These are phyloP conservation scores for Backusella psychrophila DNA, from an alignment of 192 early-diverging fungal genomes.

Conservation along the genomic window DNA sequence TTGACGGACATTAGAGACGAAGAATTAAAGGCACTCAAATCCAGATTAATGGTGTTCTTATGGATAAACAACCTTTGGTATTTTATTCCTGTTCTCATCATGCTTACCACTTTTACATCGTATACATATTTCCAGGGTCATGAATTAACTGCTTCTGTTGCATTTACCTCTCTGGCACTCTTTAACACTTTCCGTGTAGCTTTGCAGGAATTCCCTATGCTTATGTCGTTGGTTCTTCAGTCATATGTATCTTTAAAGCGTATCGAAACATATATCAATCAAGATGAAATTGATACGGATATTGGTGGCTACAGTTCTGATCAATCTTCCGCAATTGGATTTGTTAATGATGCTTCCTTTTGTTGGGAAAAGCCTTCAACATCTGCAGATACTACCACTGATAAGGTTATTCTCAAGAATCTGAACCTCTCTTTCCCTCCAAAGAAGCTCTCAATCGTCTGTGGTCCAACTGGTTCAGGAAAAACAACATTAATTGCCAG, in stretches of 20 bases:
- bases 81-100: slow-evolving; percentile 57
- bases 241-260: slow-evolving; percentile 63
- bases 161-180: slow-evolving; percentile 68
- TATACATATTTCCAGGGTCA: slow-evolving; percentile 58
- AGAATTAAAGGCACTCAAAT: slow-evolving; percentile 56
- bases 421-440: too few relatives aligned
- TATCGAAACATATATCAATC: slow-evolving; percentile 70
- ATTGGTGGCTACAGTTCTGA: not conserved
- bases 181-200: slow-evolving; percentile 64
- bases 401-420: too few relatives aligned
- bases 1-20: slow-evolving; percentile 59
- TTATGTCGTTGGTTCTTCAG: slow-evolving; percentile 56
- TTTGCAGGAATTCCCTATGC: slow-evolving; percentile 59
- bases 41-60: slow-evolving; percentile 51
- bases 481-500: too few relatives aligned
- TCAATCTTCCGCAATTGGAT: slow-evolving; percentile 40
- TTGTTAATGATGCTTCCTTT: too few relatives aligned
- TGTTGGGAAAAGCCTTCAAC: too few relatives aligned
- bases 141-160: slow-evolving; percentile 57
- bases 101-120: slow-evolving; percentile 50
- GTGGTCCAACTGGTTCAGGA: too few relatives aligned
- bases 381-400: too few relatives aligned
- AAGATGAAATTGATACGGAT: slow-evolving; percentile 61
- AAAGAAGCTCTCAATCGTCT: too few relatives aligned
- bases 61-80: slow-evolving; percentile 54